Base-by-base conservation (phyloP, 495 filamentous ascomycete genomes). In the Geopyxis carbonaria region DNA sequence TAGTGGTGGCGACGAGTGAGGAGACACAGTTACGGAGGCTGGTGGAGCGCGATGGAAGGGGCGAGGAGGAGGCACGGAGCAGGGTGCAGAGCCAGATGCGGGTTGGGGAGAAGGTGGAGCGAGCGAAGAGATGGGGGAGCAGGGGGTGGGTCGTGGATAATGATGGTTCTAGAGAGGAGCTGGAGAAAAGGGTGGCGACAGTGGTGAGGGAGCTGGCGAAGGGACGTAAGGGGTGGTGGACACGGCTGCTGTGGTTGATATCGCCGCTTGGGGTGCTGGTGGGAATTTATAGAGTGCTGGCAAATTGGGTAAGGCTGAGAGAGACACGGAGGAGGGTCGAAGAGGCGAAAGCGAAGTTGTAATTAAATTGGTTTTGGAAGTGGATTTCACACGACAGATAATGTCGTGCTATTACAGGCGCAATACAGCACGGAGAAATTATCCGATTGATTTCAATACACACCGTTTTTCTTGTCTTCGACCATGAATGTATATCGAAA, bases 1-100 rank as follows among this genome's bases (percentile, higher is more conserved):
- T 93, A 35, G 84, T 97, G 7, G 85, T 97, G 0, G 80, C 74
- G 0, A 82, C 93, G 8, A 75, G 84, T 47, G 73, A 78, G 0
- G 67, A 59, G 23, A 65, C 83, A 16, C 89, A 97, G 66, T 85
- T 93, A 69, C 49, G 63, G 50, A 60, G 89, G 34, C 53, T 97
- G 37, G 62, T 70, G 46, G 70, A 66, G 22, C 57, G 89, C 29
- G 85, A 97, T 62, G 38, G 20, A 20, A 56, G 94, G 18, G 78
- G 64, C 8, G 65, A 60, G 13, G 72, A 84, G 55, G 89, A 95
- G 51, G 89, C 89, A 29, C 65, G 71, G 66, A 78, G 80, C 42
- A 60, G 91, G 9, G 80, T 97, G 2, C 55, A 59, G 31, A 86
- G 80, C 47, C 91, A 97, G 68, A 77, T 75, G 39, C 78, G 84